Evolutionary conservation across 1,284 basidiomycete genomes (phyloP).

Genomic region (Melampsora larici-populina): DNA sequence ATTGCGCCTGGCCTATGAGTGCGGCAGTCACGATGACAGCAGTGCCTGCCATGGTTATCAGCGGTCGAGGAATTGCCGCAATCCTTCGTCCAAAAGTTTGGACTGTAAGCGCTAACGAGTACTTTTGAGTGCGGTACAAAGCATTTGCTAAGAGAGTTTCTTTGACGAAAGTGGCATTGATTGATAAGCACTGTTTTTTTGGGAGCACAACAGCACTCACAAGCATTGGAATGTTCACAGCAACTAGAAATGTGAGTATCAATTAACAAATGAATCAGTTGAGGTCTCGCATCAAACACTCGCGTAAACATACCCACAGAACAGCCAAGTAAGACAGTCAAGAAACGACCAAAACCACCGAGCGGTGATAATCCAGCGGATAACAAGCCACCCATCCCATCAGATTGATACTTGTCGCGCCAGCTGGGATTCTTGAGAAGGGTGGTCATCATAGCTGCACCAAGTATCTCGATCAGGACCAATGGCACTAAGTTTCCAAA

Average conservation of each 20-base stretch:
- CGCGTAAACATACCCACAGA: not conserved
- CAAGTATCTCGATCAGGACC: not conserved
- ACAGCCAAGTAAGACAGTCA: not conserved
- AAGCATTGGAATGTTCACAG: not conserved
- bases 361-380: not conserved
- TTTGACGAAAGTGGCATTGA: too few relatives aligned
- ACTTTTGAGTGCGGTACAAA: not conserved
- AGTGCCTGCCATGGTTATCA: not conserved
- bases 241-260: not conserved
- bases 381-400: not conserved
- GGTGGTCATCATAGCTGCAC: not conserved
- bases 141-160: not conserved
- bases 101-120: not conserved
- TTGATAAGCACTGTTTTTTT: not conserved
- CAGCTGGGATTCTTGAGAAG: not conserved
- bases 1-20: not conserved
- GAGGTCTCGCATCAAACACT: not conserved
- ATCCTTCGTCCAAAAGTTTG: not conserved
- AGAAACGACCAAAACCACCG: not conserved
- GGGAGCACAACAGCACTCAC: not conserved
- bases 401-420: not conserved
- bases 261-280: not conserved
- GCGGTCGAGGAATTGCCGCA: not conserved
- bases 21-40: not conserved
- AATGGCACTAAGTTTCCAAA: not conserved